phyloP scores from a whole-genome alignment of 1,284 basidiomycete genomes.

The Hymenochaete sp. region DNA sequence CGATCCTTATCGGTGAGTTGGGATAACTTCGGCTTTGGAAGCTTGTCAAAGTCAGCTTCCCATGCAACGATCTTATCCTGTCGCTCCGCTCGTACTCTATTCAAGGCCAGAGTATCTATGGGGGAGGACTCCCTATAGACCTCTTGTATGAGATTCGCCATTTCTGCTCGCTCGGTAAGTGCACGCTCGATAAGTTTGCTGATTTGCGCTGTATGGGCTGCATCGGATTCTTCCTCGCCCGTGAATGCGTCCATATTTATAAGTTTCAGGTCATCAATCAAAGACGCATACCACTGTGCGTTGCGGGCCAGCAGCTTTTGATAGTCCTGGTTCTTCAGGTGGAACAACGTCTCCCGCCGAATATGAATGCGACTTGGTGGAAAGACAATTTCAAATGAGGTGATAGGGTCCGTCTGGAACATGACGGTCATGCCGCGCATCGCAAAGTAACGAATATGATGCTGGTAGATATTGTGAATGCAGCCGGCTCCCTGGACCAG shows the following conservation, averaged over 20 bases:
- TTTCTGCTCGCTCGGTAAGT: constrained; percentile 67
- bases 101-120: constrained; percentile 84
- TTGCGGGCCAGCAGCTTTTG: constrained; percentile 70
- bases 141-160: constrained; percentile 67
- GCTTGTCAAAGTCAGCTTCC: constrained; percentile 79
- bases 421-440: constrained; percentile 78
- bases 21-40: constrained; percentile 51
- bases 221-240: constrained; percentile 63
- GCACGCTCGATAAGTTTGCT: constrained; percentile 65
- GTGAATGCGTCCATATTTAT: constrained; percentile 71
- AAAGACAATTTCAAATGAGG: constrained; percentile 80
- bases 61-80: constrained; percentile 97
- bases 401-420: constrained; percentile 82
- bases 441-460: constrained; percentile 92
- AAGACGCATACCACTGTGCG: constrained; percentile 56
- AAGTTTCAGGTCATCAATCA: constrained; percentile 65
- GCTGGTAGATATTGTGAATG: constrained; percentile 88
- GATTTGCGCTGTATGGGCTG: constrained; percentile 49
- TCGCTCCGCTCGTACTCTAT: constrained; percentile 77
- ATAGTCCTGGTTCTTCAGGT: constrained; percentile 88
- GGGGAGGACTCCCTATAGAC: constrained; percentile 75
- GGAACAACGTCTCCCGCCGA: constrained; percentile 76
- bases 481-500: constrained; percentile 80
- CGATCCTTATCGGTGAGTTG: constrained; percentile 41
- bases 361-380: constrained; percentile 85